Evolutionary conservation across 2,329 filamentous ascomycete species (phyloP).

Genomic region (Sporothrix humicola): DNA sequence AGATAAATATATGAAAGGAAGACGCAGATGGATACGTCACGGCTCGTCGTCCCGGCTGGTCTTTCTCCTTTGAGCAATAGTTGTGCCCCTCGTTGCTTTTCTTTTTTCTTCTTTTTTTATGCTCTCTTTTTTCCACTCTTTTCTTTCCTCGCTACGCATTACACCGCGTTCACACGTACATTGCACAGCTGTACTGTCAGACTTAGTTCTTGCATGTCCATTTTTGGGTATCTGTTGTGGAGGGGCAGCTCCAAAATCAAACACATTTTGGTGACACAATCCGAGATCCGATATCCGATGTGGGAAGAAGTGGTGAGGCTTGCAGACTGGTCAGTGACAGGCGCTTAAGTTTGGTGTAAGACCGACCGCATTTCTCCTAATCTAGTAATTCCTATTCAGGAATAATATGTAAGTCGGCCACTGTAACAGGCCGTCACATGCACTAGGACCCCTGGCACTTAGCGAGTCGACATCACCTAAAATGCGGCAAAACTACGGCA

Average conservation of each 20-base stretch:
- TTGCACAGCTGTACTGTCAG: neutral
- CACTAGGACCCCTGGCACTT: neutral
- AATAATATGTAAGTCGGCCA: neutral
- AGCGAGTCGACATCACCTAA: neutral
- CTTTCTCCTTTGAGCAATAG: neutral
- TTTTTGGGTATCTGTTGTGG: neutral
- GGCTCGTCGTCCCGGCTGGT: conserved; percentile 8
- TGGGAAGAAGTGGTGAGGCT: neutral
- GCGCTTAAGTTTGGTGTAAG: conserved; percentile 4
- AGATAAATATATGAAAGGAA: conserved; percentile 5
- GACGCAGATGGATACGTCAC: neutral
- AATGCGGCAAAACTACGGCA: neutral
- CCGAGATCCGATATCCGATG: conserved; percentile 14
- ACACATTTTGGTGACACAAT: neutral
- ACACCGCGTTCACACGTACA: conserved; percentile 8
- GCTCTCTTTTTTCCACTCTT: neutral
- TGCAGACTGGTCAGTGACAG: too few relatives aligned
- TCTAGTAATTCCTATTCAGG: conserved; percentile 1
- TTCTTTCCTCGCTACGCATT: too few relatives aligned
- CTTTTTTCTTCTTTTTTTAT: neutral
- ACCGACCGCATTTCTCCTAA: conserved; percentile 12
- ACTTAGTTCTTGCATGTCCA: neutral
- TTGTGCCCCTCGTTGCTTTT: neutral
- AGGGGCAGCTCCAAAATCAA: neutral
- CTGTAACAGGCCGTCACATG: neutral